A percentile compares a stretch with the other conserved stretches of the same genome.
Conservation (phyloP, 1,284 basidiomycete genomes). For the Tilletia indica region DNA sequence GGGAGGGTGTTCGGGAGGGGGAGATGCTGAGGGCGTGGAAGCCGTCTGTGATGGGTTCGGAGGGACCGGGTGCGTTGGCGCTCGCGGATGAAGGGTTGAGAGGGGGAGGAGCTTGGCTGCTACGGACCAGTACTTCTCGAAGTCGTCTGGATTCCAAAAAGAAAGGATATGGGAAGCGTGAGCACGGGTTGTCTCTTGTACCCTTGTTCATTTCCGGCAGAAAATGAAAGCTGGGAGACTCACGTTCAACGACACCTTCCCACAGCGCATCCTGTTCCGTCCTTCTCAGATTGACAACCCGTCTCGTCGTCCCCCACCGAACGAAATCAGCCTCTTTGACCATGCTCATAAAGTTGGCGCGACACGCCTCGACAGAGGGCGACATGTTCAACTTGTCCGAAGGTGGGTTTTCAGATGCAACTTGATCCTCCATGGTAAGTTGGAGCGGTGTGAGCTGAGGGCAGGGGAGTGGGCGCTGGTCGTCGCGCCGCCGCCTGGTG, state of each 20-base stretch:
- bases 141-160: conserved; percentile 69
- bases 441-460: not conserved
- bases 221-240: conserved; percentile 9
- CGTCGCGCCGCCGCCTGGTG: not conserved
- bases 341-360: conserved; percentile 46
- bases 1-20: not conserved
- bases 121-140: conserved; percentile 88
- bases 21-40: conserved; percentile 22
- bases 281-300: conserved; percentile 41
- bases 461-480: not conserved
- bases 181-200: not conserved
- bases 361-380: conserved; percentile 31
- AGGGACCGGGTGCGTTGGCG: no score
- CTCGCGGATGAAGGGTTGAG: not conserved
- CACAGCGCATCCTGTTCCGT: conserved; percentile 47
- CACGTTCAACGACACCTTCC: conserved; percentile 36
- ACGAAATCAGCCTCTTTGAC: conserved; percentile 52
- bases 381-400: conserved; percentile 35
- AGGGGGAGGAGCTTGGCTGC: conserved; percentile 72
- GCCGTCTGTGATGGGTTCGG: conserved; percentile 32
- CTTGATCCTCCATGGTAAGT: conserved; percentile 37
- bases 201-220: not conserved
- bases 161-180: no score
- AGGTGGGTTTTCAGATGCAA: conserved; percentile 39
- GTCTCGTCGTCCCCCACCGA: conserved; percentile 43